Conservation (phyloP, 495 filamentous ascomycete species). For the Cairneyella variabilis region DNA sequence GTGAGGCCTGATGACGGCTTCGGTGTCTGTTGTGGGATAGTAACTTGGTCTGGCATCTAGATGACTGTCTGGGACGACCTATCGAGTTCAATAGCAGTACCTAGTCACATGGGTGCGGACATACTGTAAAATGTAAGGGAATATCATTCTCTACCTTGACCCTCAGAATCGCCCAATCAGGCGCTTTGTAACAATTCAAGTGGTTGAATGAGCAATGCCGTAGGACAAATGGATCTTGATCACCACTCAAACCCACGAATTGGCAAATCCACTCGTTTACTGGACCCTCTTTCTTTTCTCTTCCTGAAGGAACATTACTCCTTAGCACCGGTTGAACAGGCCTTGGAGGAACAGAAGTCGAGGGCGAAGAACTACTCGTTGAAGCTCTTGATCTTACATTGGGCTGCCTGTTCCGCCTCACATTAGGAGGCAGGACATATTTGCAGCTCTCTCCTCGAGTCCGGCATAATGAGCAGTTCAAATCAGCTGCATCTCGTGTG, state of each 20-base stretch:
- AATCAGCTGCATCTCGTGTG: constrained; percentile 12
- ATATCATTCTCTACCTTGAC: constrained; percentile 12
- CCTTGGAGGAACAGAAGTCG: background rate
- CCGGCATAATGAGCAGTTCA: constrained; percentile 11
- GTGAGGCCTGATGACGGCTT: constrained; percentile 9
- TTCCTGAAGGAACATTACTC: background rate
- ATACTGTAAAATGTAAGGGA: constrained; percentile 16
- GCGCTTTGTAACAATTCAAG: constrained; percentile 16
- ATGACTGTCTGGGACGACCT: constrained; percentile 15
- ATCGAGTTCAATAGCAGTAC: background rate
- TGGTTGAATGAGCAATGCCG: constrained; percentile 19
- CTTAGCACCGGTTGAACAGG: background rate
- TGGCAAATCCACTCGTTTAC: constrained; percentile 11
- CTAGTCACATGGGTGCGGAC: background rate
- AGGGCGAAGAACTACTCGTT: constrained; percentile 1
- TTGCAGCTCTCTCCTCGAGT: constrained; percentile 10
- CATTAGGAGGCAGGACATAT: constrained; percentile 16
- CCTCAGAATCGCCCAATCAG: constrained; percentile 16
- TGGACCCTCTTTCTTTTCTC: background rate
- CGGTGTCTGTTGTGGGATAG: constrained; percentile 12
- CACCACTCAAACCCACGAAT: constrained; percentile 16
- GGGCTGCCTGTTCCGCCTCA: constrained; percentile 4
- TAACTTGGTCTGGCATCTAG: constrained; percentile 6
- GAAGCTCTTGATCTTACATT: background rate
- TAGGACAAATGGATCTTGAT: constrained; percentile 20